A percentile compares a stretch with the other conserved stretches of the same genome.
These are phyloP conservation scores for Chenopodium formosanum DNA, from an alignment of 148 eudicot genomes.

Conservation along the genomic window DNA sequence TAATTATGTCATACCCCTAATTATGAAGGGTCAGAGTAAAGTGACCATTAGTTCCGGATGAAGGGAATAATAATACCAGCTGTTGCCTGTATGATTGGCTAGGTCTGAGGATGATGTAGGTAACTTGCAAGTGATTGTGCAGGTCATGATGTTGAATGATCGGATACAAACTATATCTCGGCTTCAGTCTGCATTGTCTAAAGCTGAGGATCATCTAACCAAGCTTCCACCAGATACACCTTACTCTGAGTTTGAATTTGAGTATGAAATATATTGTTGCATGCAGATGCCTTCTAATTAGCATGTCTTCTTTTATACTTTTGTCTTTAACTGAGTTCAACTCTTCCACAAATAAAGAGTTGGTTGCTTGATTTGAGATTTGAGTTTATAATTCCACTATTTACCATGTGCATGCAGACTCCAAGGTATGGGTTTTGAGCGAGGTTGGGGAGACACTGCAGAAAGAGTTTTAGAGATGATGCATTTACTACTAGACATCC, in stretches of 20 bases:
- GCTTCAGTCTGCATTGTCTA: constrained; percentile 67
- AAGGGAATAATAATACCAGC: background rate
- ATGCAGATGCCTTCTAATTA: background rate
- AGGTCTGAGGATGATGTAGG: background rate
- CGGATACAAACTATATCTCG: constrained; percentile 64
- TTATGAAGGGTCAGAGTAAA: background rate
- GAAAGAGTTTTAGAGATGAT: constrained; percentile 74
- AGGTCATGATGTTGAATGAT: constrained; percentile 92
- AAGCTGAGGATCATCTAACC: constrained; percentile 75
- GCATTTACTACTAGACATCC: constrained; percentile 87
- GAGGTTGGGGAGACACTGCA: constrained; percentile 96
- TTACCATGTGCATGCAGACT: constrained; percentile 40
- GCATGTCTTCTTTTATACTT: background rate
- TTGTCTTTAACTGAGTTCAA: background rate
- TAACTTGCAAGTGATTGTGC: constrained; percentile 25
- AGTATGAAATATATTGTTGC: constrained; percentile 33
- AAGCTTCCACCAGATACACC: constrained; percentile 74
- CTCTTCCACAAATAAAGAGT: background rate
- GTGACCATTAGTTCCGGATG: background rate
- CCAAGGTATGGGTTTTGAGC: constrained; percentile 94
- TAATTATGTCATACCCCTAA: no score
- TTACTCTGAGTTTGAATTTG: constrained; percentile 74
- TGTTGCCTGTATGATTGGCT: background rate
- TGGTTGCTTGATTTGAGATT: background rate
- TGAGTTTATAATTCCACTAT: background rate